Evolutionary conservation across 2,329 filamentous ascomycete species (phyloP).

Genomic region (Botrytis cinerea): DNA sequence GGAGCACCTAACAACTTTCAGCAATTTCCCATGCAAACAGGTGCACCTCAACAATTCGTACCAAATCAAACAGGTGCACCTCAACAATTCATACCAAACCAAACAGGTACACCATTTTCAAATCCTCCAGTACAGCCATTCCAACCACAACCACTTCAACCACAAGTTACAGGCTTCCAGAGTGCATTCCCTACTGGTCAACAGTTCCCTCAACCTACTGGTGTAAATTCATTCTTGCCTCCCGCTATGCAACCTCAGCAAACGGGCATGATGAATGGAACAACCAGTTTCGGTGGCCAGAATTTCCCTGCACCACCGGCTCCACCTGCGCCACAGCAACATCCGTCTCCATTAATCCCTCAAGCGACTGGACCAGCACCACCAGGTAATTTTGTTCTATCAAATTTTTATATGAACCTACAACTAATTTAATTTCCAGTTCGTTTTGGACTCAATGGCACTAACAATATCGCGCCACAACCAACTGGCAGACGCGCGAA

Average conservation of each 20-base stretch:
- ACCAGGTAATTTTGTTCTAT: conserved; percentile 45
- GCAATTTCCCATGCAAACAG: conserved; percentile 36
- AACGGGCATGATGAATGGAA: conserved; percentile 55
- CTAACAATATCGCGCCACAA: conserved; percentile 80
- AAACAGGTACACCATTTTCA: conserved; percentile 53
- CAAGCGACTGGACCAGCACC: conserved; percentile 87
- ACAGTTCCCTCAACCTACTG: conserved; percentile 44
- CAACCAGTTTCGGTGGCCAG: conserved; percentile 52
- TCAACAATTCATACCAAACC: conserved; percentile 44
- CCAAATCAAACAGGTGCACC: conserved; percentile 44
- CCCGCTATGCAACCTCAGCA: conserved; percentile 61
- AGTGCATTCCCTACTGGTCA: conserved; percentile 46
- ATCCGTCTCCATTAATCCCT: conserved; percentile 64
- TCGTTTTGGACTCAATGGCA: conserved; percentile 76
- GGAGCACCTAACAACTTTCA: conserved; percentile 27
- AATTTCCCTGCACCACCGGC: conserved; percentile 48
- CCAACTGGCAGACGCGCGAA: conserved; percentile 89
- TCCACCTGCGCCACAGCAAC: conserved; percentile 56
- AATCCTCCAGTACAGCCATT: conserved; percentile 58
- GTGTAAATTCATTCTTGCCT: conserved; percentile 60
- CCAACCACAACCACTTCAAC: conserved; percentile 55
- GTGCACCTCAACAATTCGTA: conserved; percentile 42
- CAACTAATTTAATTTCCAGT: conserved; percentile 47
- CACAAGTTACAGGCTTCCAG: conserved; percentile 52
- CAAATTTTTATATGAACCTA: neutral